Conservation (phyloP, 305 asterid species). For the Stenogyne calaminthoides region DNA sequence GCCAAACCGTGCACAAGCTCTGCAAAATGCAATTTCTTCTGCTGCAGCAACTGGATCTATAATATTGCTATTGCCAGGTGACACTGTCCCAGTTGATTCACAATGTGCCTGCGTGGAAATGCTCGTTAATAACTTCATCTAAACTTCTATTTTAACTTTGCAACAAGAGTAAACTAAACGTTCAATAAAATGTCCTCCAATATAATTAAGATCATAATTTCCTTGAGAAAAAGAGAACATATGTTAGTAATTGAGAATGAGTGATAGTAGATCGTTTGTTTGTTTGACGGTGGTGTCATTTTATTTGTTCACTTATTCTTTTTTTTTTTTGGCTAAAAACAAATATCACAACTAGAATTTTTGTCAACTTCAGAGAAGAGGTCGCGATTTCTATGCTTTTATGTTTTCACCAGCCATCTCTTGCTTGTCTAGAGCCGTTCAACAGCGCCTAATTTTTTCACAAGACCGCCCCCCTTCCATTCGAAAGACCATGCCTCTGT, state of each 20-base stretch:
- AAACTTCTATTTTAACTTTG: neutral
- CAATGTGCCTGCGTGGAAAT: constrained; percentile 70
- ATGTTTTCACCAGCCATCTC: too few species aligned
- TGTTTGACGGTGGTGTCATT: neutral
- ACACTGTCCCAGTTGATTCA: constrained; percentile 86
- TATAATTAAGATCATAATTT: neutral
- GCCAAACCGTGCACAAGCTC: constrained; percentile 93
- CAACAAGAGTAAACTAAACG: neutral
- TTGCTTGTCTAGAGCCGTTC: too few species aligned
- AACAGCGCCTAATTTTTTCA: too few species aligned
- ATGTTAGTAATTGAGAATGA: neutral
- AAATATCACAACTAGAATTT: too few species aligned
- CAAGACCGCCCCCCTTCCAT: too few species aligned
- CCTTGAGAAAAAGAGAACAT: neutral
- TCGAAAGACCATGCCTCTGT: too few species aligned
- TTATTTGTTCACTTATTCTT: too few species aligned
- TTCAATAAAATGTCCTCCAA: neutral
- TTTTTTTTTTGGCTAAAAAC: too few species aligned
- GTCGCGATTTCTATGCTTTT: too few species aligned
- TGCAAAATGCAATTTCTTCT: constrained; percentile 92
- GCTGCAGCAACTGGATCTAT: constrained; percentile 86
- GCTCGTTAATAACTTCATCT: constrained; percentile 3
- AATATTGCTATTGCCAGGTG: constrained; percentile 39
- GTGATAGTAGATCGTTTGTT: neutral
- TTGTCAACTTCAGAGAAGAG: too few species aligned